phyloP scores from a whole-genome alignment of 2,329 filamentous ascomycete species.

The Ascocoryne sarcoides region DNA sequence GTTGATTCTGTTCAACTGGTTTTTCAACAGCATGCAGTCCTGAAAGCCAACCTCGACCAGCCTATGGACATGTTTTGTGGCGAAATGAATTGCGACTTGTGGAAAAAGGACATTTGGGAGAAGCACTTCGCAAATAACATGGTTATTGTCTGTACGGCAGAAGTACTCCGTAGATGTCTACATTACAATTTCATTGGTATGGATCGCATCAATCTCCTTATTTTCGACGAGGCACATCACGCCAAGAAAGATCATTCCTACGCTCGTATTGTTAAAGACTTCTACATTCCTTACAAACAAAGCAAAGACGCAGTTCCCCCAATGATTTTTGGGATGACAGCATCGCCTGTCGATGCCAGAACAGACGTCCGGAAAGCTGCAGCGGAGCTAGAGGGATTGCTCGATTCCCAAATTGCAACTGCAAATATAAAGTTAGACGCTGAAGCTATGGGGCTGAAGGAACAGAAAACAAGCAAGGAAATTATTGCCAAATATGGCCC shows the following conservation, averaged over 20 bases:
- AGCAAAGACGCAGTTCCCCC: conserved; percentile 45
- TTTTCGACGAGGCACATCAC: conserved; percentile 96
- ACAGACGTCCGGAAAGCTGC: conserved; percentile 64
- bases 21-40: conserved; percentile 78
- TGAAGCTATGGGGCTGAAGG: conserved; percentile 48
- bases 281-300: conserved; percentile 45
- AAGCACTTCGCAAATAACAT: conserved; percentile 55
- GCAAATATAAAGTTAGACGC: conserved; percentile 33
- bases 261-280: conserved; percentile 80
- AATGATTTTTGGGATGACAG: conserved; percentile 91
- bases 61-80: conserved; percentile 69
- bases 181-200: conserved; percentile 73
- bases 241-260: conserved; percentile 92
- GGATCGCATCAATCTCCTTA: conserved; percentile 74
- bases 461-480: conserved; percentile 38
- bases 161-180: conserved; percentile 72
- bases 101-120: conserved; percentile 51
- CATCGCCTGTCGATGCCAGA: conserved; percentile 83
- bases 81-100: conserved; percentile 51
- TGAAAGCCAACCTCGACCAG: conserved; percentile 73
- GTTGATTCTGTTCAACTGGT: conserved; percentile 84
- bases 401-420: conserved; percentile 80
- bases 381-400: conserved; percentile 61
- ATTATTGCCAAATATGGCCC: conserved; percentile 44
- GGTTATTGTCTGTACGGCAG: conserved; percentile 87